phyloP scores from a whole-genome alignment of 2,329 filamentous ascomycete genomes.

The Drechslerella stenobrocha region DNA sequence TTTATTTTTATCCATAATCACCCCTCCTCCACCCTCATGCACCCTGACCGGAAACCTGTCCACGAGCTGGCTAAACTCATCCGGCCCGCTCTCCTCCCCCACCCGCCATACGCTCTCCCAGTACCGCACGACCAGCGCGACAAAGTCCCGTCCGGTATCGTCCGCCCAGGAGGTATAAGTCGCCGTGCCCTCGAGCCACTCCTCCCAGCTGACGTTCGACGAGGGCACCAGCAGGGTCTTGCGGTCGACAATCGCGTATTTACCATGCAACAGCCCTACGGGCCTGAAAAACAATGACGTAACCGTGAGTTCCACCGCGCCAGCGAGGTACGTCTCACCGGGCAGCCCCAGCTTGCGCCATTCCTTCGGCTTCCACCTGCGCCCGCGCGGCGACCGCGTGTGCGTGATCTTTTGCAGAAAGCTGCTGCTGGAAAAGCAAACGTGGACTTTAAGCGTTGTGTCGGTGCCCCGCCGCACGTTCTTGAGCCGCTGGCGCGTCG shows the following conservation, averaged over 20 bases:
- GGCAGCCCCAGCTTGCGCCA: conserved; percentile 69
- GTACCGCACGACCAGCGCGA: conserved; percentile 67
- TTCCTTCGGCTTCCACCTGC: conserved; percentile 53
- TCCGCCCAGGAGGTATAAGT: conserved; percentile 58
- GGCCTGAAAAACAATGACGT: conserved; percentile 80
- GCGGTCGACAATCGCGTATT: conserved; percentile 75
- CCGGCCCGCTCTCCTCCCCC: conserved; percentile 28
- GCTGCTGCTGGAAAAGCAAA: conserved; percentile 76
- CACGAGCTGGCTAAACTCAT: conserved; percentile 8
- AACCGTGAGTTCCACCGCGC: conserved; percentile 68
- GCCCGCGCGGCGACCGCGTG: conserved; percentile 65
- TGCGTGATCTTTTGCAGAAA: conserved; percentile 75
- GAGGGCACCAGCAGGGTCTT: conserved; percentile 70
- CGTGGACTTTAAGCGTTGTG: conserved; percentile 64
- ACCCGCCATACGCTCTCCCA: conserved; percentile 70
- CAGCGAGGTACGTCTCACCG: conserved; percentile 62
- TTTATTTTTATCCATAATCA: conserved; percentile 21
- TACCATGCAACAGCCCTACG: conserved; percentile 85
- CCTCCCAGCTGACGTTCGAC: conserved; percentile 83
- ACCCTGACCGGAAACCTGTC: conserved; percentile 26
- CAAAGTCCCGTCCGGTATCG: conserved; percentile 61
- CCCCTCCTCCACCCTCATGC: conserved; percentile 32
- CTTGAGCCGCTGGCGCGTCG: conserved; percentile 59
- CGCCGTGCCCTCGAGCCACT: conserved; percentile 81
- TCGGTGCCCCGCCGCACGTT: conserved; percentile 48